Evolutionary conservation across 2,329 filamentous ascomycete genomes (phyloP).

Genomic region (Trichophyton schoenleinii): DNA sequence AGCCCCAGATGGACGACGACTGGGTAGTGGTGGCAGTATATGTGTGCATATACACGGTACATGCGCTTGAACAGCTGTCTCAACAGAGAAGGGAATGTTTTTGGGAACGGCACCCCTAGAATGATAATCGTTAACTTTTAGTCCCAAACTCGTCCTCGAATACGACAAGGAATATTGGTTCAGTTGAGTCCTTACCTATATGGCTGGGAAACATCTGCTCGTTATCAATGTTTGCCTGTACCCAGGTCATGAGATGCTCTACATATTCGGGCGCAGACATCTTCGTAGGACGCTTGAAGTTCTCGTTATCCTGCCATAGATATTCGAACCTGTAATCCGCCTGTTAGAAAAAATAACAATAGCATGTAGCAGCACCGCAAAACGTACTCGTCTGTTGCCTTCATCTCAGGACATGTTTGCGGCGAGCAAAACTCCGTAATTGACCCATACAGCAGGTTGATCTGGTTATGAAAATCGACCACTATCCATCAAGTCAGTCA

Average conservation of each 20-base stretch:
- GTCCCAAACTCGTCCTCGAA: neutral
- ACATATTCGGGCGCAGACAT: constrained; percentile 97
- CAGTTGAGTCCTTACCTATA: constrained; percentile 48
- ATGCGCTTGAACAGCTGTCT: constrained; percentile 97
- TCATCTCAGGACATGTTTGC: constrained; percentile 96
- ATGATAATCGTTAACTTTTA: neutral
- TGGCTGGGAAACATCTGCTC: constrained; percentile 89
- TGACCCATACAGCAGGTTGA: constrained; percentile 95
- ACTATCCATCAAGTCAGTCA: constrained; percentile 42
- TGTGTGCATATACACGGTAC: constrained; percentile 96
- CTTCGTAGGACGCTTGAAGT: constrained; percentile 92
- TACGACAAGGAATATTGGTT: neutral
- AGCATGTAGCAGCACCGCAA: neutral
- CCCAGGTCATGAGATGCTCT: constrained; percentile 94
- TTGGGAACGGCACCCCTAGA: constrained; percentile 80
- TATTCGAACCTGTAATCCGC: constrained; percentile 66
- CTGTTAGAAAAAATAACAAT: neutral
- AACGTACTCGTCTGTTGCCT: constrained; percentile 90
- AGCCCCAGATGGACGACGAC: constrained; percentile 89
- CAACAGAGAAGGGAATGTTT: constrained; percentile 75
- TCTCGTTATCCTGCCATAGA: constrained; percentile 92
- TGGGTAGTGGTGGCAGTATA: constrained; percentile 99
- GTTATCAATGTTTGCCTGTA: constrained; percentile 90
- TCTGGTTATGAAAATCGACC: constrained; percentile 99
- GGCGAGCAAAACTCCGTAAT: constrained; percentile 99